Base-by-base conservation (phyloP, 2,329 filamentous ascomycete species). In the Paecilomyces sp. region DNA sequence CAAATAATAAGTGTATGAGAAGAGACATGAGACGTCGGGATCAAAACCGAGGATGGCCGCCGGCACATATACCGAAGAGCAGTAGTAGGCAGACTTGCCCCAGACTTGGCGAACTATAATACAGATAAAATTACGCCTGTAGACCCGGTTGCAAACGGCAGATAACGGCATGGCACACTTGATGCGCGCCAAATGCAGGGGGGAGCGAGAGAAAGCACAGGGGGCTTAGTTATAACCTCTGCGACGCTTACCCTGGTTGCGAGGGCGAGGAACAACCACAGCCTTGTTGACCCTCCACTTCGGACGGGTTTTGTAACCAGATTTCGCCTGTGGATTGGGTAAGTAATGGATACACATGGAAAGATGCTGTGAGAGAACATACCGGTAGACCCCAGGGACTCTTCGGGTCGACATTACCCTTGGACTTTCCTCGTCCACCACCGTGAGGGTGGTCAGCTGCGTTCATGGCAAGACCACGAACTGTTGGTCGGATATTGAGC, bases 401-500 rank as follows among this genome's bases (percentile, higher is more conserved):
- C 68, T 94, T 91, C 34, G 95, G 94, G 73, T 96, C 84, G 62
- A 92, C 87, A 74, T 97, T 96, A 86, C 94, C 92, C 90, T 99
- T 99, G 60, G 92, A 97, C 81, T 99, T 99, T 81, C 94, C 94
- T 83, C 95, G 87, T 78, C 94, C 94, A 89, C 94, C 94, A 85
- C 94, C 94, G 76, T 99, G 94, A 71, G 94, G 94, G 83, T 99
- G 94, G 72, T 99, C 94, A 69, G 87, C 90, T 86, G 93, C 92
- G 81, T 99, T 99, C 95, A 99, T 99, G 64, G 95, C 94, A 68
- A 97, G 80, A 88, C 94, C 95, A 81, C 95, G 88, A 53, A 99
- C 94, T 0, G 94, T 97, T 15, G 94, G 94, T 67, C 94, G 84
- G 71, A 95, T 96, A 72, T 94, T 94, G 66, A 97, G 78, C 92